Percentiles rank a stretch among this genome's conserved stretches.
Evolutionary conservation across 768 basidiomycete genomes (phyloP).

Genomic region (Rhodotorula taiwanensis): DNA sequence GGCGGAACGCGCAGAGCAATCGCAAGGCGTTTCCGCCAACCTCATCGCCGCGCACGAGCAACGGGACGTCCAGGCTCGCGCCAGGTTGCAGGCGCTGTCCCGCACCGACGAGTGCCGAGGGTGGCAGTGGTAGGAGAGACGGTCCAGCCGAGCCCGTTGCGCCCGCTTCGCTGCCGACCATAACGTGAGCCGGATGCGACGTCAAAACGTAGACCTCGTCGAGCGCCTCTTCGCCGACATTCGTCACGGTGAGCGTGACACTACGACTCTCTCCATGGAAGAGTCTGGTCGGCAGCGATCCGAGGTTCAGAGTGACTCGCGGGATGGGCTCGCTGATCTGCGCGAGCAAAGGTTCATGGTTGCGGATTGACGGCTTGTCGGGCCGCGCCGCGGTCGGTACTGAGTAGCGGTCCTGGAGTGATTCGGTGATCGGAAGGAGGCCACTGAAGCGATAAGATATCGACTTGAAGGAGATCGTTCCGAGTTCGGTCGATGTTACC

Average conservation of each 20-base stretch:
- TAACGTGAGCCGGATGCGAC: conserved; percentile 7
- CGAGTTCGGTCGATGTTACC: background rate
- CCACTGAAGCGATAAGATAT: conserved; percentile 30
- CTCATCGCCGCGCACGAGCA: conserved; percentile 54
- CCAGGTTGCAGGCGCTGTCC: conserved; percentile 48
- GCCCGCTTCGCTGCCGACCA: too few species aligned
- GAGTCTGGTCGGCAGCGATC: conserved; percentile 41
- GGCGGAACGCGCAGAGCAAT: conserved; percentile 60
- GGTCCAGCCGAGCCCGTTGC: too few species aligned
- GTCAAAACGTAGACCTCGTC: conserved; percentile 61
- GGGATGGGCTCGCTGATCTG: conserved; percentile 62
- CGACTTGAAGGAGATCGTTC: conserved; percentile 9
- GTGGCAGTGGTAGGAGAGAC: too few species aligned
- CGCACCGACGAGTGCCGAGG: conserved; percentile 47
- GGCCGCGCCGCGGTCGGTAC: conserved; percentile 21
- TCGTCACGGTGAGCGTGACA: conserved; percentile 51
- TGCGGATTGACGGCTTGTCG: conserved; percentile 63
- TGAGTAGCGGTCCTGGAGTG: conserved; percentile 71
- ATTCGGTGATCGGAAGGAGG: conserved; percentile 56
- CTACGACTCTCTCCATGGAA: conserved; percentile 65
- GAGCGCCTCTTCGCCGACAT: conserved; percentile 58
- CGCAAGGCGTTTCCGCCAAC: conserved; percentile 53
- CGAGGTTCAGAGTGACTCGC: conserved; percentile 49
- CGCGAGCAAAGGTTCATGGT: conserved; percentile 63
- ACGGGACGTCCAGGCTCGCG: conserved; percentile 51